Base-by-base conservation (phyloP, 148 eudicot species). In the Arctostaphylos glauca region DNA sequence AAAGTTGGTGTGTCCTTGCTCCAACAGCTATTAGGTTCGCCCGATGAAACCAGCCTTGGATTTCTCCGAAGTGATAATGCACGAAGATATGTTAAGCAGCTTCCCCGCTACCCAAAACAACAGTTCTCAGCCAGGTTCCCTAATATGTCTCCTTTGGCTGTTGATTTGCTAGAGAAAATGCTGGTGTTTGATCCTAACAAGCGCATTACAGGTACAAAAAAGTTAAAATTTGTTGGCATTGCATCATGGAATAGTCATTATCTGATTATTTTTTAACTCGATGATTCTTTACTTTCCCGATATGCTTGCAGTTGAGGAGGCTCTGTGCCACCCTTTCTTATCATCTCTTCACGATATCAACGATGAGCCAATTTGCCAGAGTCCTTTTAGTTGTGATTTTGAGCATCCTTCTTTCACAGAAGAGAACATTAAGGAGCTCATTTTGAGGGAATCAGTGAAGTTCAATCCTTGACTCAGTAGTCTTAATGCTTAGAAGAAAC, bases 121-220 rank as follows among this genome's bases (percentile, higher is more conserved):
- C 85, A 87, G 25, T 90, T 94, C 81, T 84, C 93, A 9, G 84
- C 88, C 66, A 91, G 90, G 76, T 94, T 94, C 75, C 98, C 92
- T 0, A 91, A 85, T 68, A 91, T 87, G 80, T 91, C 95, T 81
- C 88, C 93, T 14, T 58, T 89, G 83, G 94, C 94, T 79, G 55
- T 94, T 72, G 97, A 94, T 90, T 91, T 94, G 83, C 87, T 94
- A 13, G 98, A 92, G 67, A 94, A 87, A 79, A 93, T 94, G 98
- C 97, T 94, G 9, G 89, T 93, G 49, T 94, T 94, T 87, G 98
- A 94, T 87, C 98, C 98, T 15, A 83, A 81, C 90, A 89, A 80
- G 86, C 95, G 98, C 78, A 92, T 94, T 50, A 92, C 96, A 83
- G 98, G 98, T 94, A 88, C 38, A 43, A 38, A 66, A 46, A 4